phyloP scores from a whole-genome alignment of 2,329 filamentous ascomycete species.

The Pseudogymnoascus sp. region DNA sequence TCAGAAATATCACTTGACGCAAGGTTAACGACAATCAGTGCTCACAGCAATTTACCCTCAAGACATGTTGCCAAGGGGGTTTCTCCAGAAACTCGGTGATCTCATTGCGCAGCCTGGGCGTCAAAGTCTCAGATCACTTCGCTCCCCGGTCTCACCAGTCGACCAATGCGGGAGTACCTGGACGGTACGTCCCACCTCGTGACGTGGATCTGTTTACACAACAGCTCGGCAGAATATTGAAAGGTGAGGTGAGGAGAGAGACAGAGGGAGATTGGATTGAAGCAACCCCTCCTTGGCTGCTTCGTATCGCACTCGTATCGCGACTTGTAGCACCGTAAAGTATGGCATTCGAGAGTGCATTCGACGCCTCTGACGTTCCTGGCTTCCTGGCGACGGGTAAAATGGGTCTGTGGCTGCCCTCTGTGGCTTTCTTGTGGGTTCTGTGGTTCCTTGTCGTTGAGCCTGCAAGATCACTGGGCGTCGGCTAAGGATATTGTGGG shows the following conservation, averaged over 20 bases:
- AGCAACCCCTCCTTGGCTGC: background rate
- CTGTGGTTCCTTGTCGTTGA: background rate
- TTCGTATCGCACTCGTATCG: background rate
- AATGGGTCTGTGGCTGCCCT: background rate
- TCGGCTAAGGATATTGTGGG: background rate
- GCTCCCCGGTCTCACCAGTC: background rate
- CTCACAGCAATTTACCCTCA: background rate
- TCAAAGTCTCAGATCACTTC: background rate
- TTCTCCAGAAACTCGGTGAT: background rate
- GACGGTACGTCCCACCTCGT: background rate
- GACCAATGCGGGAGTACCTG: background rate
- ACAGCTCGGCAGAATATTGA: background rate
- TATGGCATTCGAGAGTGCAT: background rate
- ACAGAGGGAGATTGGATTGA: background rate
- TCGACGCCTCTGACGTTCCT: background rate
- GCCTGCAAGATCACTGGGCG: background rate
- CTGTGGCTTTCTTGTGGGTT: background rate
- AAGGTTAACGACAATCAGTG: background rate
- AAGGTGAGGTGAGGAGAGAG: background rate
- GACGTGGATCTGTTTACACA: slow-evolving; percentile 1
- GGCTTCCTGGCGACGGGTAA: background rate
- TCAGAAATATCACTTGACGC: background rate
- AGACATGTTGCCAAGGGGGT: background rate
- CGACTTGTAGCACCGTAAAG: background rate
- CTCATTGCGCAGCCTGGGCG: background rate